Conservation (phyloP, 2,329 filamentous ascomycete species). For the Aspergillus awamori region DNA sequence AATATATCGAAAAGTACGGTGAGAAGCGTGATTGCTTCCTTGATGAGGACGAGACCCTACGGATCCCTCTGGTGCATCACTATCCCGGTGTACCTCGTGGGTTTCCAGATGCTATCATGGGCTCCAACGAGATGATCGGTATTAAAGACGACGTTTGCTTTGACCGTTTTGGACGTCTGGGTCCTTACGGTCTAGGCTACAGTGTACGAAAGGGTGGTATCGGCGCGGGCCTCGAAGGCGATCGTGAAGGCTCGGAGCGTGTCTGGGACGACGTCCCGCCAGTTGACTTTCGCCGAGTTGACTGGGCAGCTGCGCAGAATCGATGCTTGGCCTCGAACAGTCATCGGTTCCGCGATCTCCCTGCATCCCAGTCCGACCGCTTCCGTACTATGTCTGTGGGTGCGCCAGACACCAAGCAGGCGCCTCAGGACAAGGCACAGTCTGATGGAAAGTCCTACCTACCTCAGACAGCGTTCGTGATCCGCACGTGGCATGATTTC, state of each 20-base stretch:
- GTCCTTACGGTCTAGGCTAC: constrained; percentile 89
- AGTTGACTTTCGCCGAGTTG: constrained; percentile 74
- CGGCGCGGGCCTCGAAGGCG: constrained; percentile 82
- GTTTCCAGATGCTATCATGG: constrained; percentile 81
- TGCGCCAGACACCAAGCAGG: constrained; percentile 23
- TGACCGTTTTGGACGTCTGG: constrained; percentile 84
- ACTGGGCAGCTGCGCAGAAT: constrained; percentile 78
- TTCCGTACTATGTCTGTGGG: constrained; percentile 41
- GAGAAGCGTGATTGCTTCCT: constrained; percentile 76
- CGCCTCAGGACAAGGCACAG: constrained; percentile 19
- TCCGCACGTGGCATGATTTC: constrained; percentile 80
- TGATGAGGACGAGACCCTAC: constrained; percentile 65
- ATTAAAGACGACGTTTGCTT: constrained; percentile 88
- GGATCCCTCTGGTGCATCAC: constrained; percentile 69
- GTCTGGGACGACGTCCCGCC: constrained; percentile 73
- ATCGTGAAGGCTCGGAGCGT: constrained; percentile 75
- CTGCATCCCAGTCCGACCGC: constrained; percentile 39
- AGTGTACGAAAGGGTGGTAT: constrained; percentile 75
- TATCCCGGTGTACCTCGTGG: constrained; percentile 79
- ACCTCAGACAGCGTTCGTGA: constrained; percentile 71
- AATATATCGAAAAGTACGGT: constrained; percentile 60
- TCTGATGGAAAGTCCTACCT: constrained; percentile 33
- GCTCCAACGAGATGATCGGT: constrained; percentile 81
- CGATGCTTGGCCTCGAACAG: constrained; percentile 73
- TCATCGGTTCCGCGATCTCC: constrained; percentile 62